These are phyloP conservation scores for Oryza meridionalis DNA, from an alignment of 176 grass and related monocot species.

Conservation along the genomic window DNA sequence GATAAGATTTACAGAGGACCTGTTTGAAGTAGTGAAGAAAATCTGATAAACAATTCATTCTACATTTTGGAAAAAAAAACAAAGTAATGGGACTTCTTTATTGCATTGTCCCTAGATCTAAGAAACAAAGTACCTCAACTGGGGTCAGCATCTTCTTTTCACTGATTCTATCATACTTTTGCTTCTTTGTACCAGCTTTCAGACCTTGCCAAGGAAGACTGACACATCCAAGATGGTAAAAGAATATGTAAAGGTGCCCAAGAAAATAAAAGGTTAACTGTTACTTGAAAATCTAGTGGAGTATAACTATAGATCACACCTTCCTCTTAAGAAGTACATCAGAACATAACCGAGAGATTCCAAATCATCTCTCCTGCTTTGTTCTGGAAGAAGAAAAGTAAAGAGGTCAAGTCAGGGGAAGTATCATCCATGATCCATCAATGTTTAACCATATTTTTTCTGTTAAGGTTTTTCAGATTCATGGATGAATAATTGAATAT, in stretches of 20 bases:
- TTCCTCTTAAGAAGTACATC: constrained; percentile 95
- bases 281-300: constrained; percentile 24
- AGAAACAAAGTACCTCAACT: constrained; percentile 62
- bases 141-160: constrained; percentile 87
- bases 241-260: constrained; percentile 25
- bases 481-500: not conserved
- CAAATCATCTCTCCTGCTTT: constrained; percentile 88
- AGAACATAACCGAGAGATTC: constrained; percentile 91
- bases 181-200: constrained; percentile 88
- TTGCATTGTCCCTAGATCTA: constrained; percentile 1
- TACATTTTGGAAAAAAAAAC: not conserved
- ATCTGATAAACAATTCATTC: not conserved
- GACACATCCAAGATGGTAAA: constrained; percentile 28
- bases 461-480: constrained; percentile 14
- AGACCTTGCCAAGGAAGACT: constrained; percentile 90
- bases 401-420: not conserved
- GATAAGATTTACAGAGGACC: constrained; percentile 70
- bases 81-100: not conserved
- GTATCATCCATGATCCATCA: not conserved
- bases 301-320: constrained; percentile 39
- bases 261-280: constrained; percentile 5
- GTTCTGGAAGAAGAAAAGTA: constrained; percentile 52
- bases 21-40: constrained; percentile 28
- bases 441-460: not conserved
- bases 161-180: constrained; percentile 87